Percentiles rank a stretch among this genome's conserved stretches.
Conservation (phyloP, 257 asterid genomes). For the Penstemon newberryi region DNA sequence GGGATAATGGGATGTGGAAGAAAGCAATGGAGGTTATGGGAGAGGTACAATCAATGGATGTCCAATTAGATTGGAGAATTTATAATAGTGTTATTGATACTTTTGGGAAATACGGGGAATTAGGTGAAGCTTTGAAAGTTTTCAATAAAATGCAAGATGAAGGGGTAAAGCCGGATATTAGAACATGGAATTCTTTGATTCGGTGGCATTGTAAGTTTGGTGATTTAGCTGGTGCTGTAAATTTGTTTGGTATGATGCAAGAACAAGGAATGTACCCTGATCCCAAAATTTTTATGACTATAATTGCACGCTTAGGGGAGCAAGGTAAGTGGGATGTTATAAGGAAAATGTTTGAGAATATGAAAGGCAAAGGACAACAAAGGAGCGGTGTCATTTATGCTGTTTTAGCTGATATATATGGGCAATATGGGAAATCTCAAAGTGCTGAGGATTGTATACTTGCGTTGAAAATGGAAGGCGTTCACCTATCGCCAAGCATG, state of each 20-base stretch:
- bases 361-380: conserved; percentile 66
- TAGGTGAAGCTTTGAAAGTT: conserved; percentile 64
- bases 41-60: conserved; percentile 65
- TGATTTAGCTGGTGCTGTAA: conserved; percentile 52
- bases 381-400: conserved; percentile 75
- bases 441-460: conserved; percentile 63
- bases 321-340: conserved; percentile 75
- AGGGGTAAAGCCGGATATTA: conserved; percentile 63
- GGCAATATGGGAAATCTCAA: conserved; percentile 72
- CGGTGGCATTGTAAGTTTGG: conserved; percentile 81
- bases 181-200: conserved; percentile 86
- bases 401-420: conserved; percentile 75
- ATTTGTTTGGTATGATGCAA: conserved; percentile 70
- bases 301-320: conserved; percentile 71
- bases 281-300: conserved; percentile 70
- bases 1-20: conserved; percentile 97
- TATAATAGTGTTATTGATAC: conserved; percentile 81
- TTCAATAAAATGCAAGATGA: conserved; percentile 70
- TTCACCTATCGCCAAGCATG: conserved; percentile 63
- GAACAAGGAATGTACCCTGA: conserved; percentile 82
- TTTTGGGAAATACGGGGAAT: conserved; percentile 75
- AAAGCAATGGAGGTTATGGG: conserved; percentile 69
- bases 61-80: conserved; percentile 58
- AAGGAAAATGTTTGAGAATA: conserved; percentile 49
- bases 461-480: conserved; percentile 67